A percentile compares a stretch with the other conserved stretches of the same genome.
Conservation (phyloP, 2,329 filamentous ascomycete species). For the Pyrenochaeta sp. region DNA sequence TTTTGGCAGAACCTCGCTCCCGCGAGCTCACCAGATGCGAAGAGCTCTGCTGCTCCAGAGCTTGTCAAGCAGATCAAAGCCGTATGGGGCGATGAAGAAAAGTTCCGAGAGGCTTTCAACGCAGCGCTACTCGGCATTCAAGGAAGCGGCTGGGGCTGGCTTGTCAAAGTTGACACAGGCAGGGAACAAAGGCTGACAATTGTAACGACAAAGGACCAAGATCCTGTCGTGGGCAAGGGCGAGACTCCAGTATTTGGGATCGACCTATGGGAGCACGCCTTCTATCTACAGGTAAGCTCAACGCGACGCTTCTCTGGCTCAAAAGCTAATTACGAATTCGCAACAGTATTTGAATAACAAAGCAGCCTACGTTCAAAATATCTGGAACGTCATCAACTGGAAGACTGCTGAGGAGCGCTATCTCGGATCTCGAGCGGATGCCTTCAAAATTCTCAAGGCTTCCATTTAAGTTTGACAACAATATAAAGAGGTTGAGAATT, state of each 20-base stretch:
- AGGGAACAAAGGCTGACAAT: conserved; percentile 66
- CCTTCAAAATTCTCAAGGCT: conserved; percentile 50
- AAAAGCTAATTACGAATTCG: conserved; percentile 8
- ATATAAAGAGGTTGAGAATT: no score
- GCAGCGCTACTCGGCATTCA: conserved; percentile 74
- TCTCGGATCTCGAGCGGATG: conserved; percentile 53
- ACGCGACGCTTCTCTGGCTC: neutral
- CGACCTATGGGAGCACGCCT: conserved; percentile 95
- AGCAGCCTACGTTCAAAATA: conserved; percentile 76
- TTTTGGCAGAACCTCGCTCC: conserved; percentile 89
- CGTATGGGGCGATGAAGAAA: conserved; percentile 73
- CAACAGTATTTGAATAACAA: conserved; percentile 78
- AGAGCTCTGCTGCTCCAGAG: conserved; percentile 63
- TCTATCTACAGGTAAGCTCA: conserved; percentile 75
- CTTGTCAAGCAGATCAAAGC: conserved; percentile 68
- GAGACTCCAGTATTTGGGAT: conserved; percentile 78
- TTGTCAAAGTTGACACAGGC: conserved; percentile 72
- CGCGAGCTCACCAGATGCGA: conserved; percentile 64
- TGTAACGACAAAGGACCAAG: conserved; percentile 86
- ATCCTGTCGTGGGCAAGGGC: conserved; percentile 70
- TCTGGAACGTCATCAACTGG: conserved; percentile 84
- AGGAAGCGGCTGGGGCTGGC: conserved; percentile 89
- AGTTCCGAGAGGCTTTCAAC: conserved; percentile 72
- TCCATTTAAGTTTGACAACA: conserved; percentile 29
- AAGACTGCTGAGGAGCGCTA: conserved; percentile 72